A percentile compares a stretch with the other conserved stretches of the same genome.
phyloP scores from a whole-genome alignment of 2,329 filamentous ascomycete genomes.

The Leptographium galeiforme region DNA sequence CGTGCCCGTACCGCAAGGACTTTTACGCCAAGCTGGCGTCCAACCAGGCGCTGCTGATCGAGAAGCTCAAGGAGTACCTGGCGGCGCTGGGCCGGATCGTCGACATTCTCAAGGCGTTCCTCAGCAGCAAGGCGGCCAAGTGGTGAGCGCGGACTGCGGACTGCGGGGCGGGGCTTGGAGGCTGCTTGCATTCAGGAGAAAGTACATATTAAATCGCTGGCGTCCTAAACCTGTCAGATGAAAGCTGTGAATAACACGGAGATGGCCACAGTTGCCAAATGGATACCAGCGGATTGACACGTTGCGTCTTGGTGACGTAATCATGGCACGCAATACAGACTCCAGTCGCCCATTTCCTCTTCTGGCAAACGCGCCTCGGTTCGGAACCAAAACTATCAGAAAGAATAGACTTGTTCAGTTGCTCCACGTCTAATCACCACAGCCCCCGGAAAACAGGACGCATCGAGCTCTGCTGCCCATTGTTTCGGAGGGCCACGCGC shows the following conservation, averaged over 20 bases:
- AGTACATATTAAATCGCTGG: background rate
- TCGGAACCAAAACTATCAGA: background rate
- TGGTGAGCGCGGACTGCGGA: constrained; percentile 24
- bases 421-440: background rate
- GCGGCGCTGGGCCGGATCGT: constrained; percentile 66
- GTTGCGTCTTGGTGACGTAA: background rate
- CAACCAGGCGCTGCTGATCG: constrained; percentile 47
- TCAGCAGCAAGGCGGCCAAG: constrained; percentile 42
- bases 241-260: background rate
- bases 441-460: background rate
- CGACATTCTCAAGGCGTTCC: constrained; percentile 53
- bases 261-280: background rate
- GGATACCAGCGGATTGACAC: background rate
- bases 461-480: background rate
- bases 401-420: background rate
- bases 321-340: no score
- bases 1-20: constrained; percentile 82
- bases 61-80: constrained; percentile 59
- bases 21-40: constrained; percentile 81
- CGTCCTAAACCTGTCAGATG: background rate
- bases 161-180: background rate
- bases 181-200: background rate
- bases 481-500: background rate
- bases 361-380: background rate
- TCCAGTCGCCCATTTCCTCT: no score